Conservation (phyloP, 352 stramenopile genomes). For the Pythium myriotylum region DNA sequence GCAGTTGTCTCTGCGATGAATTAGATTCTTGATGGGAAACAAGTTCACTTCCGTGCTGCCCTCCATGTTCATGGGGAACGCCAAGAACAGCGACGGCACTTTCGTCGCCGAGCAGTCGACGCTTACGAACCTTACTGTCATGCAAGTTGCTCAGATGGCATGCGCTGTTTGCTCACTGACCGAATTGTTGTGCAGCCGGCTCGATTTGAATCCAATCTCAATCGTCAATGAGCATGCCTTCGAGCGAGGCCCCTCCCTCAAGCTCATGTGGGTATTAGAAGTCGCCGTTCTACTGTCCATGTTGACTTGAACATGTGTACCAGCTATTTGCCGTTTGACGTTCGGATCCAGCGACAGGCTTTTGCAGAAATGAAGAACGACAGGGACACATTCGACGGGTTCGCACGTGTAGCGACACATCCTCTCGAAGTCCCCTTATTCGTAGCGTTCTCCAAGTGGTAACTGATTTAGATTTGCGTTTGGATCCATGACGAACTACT, state of each 20-base stretch:
- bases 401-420: conserved; percentile 46
- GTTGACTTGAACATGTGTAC: background rate
- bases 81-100: conserved; percentile 50
- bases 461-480: too few species aligned
- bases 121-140: conserved; percentile 67
- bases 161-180: background rate
- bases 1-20: too few species aligned
- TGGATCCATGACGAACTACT: background rate
- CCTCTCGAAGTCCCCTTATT: conserved; percentile 70
- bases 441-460: conserved; percentile 49
- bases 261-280: conserved; percentile 58
- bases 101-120: conserved; percentile 46
- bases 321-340: conserved; percentile 74
- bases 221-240: conserved; percentile 84
- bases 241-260: conserved; percentile 42
- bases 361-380: conserved; percentile 81
- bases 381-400: conserved; percentile 67
- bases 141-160: conserved; percentile 39
- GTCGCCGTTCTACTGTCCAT: background rate
- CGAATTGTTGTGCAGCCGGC: conserved; percentile 35
- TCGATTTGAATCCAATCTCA: conserved; percentile 73
- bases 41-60: conserved; percentile 63
- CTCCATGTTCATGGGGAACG: conserved; percentile 69
- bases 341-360: conserved; percentile 74
- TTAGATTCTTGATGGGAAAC: conserved; percentile 72